Evolutionary conservation across 495 filamentous ascomycete genomes (phyloP).

Genomic region (Annulohypoxylon nitens): DNA sequence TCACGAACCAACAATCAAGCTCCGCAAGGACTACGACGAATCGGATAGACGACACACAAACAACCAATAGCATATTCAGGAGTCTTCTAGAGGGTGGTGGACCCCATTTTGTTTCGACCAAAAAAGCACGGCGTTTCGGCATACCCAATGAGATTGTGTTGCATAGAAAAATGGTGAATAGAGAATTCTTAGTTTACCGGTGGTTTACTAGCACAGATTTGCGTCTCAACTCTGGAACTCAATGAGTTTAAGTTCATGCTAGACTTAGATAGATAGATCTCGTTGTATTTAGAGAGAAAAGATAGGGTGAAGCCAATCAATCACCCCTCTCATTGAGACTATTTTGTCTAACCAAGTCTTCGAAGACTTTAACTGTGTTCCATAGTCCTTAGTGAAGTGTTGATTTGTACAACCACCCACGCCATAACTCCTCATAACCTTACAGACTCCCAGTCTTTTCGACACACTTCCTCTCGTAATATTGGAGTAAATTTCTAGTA

Average conservation of each 20-base stretch:
- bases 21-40: conserved; percentile 33
- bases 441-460: conserved; percentile 25
- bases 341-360: neutral
- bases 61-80: conserved; percentile 43
- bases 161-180: conserved; percentile 41
- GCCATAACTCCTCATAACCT: neutral
- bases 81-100: conserved; percentile 30
- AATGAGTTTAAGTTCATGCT: conserved; percentile 1
- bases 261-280: conserved; percentile 32
- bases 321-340: conserved; percentile 26
- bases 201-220: conserved; percentile 2
- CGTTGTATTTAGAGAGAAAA: conserved; percentile 16
- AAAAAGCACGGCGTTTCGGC: conserved; percentile 54
- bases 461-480: conserved; percentile 56
- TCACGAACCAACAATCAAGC: neutral
- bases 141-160: conserved; percentile 47
- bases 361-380: neutral
- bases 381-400: neutral
- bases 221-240: neutral
- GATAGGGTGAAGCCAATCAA: conserved; percentile 30
- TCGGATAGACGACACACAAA: conserved; percentile 45
- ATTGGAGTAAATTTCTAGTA: conserved; percentile 50
- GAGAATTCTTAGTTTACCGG: conserved; percentile 18
- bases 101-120: conserved; percentile 27
- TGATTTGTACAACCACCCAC: neutral